phyloP scores from a whole-genome alignment of 2,329 filamentous ascomycete species.

The Gnomoniopsis smithogilvyi region DNA sequence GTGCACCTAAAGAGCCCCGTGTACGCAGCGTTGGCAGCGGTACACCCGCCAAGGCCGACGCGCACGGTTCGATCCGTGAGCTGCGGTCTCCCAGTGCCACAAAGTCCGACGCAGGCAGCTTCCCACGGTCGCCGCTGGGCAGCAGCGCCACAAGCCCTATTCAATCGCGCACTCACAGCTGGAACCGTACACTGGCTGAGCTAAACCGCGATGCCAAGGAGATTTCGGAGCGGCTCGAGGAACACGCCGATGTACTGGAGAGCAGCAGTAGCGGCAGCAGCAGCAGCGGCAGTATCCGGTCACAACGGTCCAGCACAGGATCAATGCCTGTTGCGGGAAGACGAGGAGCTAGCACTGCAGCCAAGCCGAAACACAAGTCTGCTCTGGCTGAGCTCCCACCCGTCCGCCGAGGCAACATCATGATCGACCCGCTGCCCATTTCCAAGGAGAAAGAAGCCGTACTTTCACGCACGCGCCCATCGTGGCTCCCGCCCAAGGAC shows the following conservation, averaged over 20 bases:
- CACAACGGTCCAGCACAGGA: constrained; percentile 33
- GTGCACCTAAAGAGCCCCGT: constrained; percentile 43
- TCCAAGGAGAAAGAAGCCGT: constrained; percentile 87
- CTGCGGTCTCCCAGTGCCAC: constrained; percentile 56
- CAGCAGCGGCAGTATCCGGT: constrained; percentile 23
- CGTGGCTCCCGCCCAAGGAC: constrained; percentile 83
- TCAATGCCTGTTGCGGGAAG: constrained; percentile 33
- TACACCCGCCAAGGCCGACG: constrained; percentile 56
- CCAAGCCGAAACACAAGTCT: constrained; percentile 58
- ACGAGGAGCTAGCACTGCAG: constrained; percentile 36
- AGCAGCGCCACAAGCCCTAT: constrained; percentile 37
- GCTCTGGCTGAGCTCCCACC: constrained; percentile 68
- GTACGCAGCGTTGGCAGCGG: constrained; percentile 60
- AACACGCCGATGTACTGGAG: constrained; percentile 65
- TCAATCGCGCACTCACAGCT: constrained; percentile 65
- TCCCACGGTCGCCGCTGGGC: constrained; percentile 25
- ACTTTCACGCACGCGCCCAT: constrained; percentile 74
- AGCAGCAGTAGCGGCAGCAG: constrained; percentile 24
- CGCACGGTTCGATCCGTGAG: constrained; percentile 45
- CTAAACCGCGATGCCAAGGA: constrained; percentile 71
- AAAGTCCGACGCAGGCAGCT: constrained; percentile 37
- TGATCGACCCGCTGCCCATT: constrained; percentile 80
- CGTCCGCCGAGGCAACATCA: constrained; percentile 69
- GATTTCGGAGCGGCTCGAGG: constrained; percentile 77
- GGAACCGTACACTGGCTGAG: constrained; percentile 67